Base-by-base conservation (phyloP, 345 rosid genomes). In the Moricandia arvensis region DNA sequence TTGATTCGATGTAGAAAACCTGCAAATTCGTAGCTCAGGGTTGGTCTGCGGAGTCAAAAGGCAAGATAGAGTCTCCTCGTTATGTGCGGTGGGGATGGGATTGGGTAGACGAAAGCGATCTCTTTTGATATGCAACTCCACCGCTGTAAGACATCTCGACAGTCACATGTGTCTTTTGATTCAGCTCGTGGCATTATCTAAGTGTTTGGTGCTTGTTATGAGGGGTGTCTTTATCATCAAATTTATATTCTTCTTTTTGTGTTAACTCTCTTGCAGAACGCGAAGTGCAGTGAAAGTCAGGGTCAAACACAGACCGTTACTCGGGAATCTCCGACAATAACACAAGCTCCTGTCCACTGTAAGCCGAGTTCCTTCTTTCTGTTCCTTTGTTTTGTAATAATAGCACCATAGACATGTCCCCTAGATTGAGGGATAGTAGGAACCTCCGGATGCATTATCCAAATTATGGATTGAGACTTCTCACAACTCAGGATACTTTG, bases 221-320 rank as follows among this genome's bases (percentile, higher is more conserved):
- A 41, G 10, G 47, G 5, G 47, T 5, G 4, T 43, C 5, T 0
- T 13, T 38, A n/a, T 37, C 54, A 27, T 38, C 24, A 26, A 35
- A 26, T 5, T 43, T 47, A 57, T 75, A 10, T 41, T 59, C 11
- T 73, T 58, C 7, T 73, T 58, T 18, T 26, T 1, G n/a, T 26
- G 18, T 51, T 70, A 53, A 26, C 15, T 38, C 31, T 7, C 54
- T 62, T 80, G 87, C 87, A 91, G 93, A 86, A 81, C 68, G 85
- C 90, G 6, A 85, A 82, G 74, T 88, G 91, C 75, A 86, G 88
- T 31, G 84, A 47, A 47, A 47, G 53, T 47, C 53, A 86, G 18
- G 98, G 93, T 69, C 96, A 93, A 78, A 91, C 97, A 59, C 94
- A 91, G 77, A 93, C 98, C 2, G 66, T 93, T 58, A 83, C 87